Evolutionary conservation across 441 rosid species (phyloP), one percentile per base, ranked within the genome.

Genomic region (Erysimum cheiri): DNA sequence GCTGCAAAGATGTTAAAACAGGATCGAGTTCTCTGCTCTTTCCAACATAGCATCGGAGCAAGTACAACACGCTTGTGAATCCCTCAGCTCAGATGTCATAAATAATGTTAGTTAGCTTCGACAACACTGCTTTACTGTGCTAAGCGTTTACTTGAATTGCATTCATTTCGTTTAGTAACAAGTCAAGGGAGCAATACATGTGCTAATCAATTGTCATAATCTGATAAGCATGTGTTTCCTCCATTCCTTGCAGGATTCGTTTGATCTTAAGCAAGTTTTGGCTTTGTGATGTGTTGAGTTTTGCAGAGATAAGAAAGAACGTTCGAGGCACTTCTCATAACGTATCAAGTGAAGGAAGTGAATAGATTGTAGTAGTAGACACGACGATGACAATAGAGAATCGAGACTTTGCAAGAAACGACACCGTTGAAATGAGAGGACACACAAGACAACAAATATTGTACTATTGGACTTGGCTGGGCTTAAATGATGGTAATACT

Each of bases 31-130:
- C 40, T 86, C 44, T 91, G 93, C 67, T 86, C 89, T 12, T 91
- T 91, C 84, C 85, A 91, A n/a, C 93, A 92, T 4, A 84, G 90
- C 74, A 87, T 89, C 53, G 92, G 92, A 84, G 75, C 92, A 89
- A 83, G 89, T 85, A 67, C 93, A 91, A 37, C 86, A 80, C 44
- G 73, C 88, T 10, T 86, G 89, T 64, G 93, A 89, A 80, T 77
- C 82, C 66, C 85, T 84, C 10, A 71, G 58, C 64, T 75, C 79
- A 64, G 70, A 79, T 60, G 87, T 87, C 73, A 86, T 85, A 22
- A 89, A 96, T 86, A 74, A 46, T 12, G 1, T 24, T 49, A 22
- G 31, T 76, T 31, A 2, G 39, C 22, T 54, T 32, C 12, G 9
- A 31, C 13, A 54, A 8, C 6, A 29, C 6, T 11, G 13, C 1